Evolutionary conservation across 1,284 basidiomycete genomes (phyloP), one percentile per base, ranked within the genome.

Genomic region (Caloboletus firmus): DNA sequence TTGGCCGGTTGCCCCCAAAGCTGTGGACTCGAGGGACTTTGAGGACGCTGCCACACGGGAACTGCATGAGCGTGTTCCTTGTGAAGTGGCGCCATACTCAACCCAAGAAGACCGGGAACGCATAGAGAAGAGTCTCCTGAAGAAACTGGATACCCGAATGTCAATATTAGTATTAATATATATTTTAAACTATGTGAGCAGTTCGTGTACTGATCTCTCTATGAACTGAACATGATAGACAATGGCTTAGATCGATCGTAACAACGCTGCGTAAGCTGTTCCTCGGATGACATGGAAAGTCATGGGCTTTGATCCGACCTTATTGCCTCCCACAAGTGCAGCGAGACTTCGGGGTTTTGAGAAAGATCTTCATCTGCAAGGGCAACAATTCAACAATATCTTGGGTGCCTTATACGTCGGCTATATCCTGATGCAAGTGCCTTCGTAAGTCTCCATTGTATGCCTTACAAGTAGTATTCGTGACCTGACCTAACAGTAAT

Each of bases 351-450:
- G 56, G 7, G 68, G 69, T 10, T 66, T 68, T 17, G 61, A 69
- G 41, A 46, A 69, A 39, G 66, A 71, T 57, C 69, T 68, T 47
- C 65, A 65, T 53, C 42, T 68, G 26, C 42, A 56, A 59, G 84
- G 81, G 37, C 75, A 78, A 49, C 70, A 85, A 62, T 92, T 89
- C 67, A 79, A 82, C 20, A 87, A 89, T 0, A 73, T 90, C 5
- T 68, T 93, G 45, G 84, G 83, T 43, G 84, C 91, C 50, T 77
- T 93, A 32, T 92, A 88, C 63, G 82, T 89, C 15, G 83, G 82
- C 20, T 85, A 86, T 62, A 82, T 83, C 59, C 62, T 82, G 49
- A 81, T 84, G 79, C 83, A 85, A 63, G 78, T 84, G 17, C 81
- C 79, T 15, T 81, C 79, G 67, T 70, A 51, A 54, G 63, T 49